Conservation (phyloP, 108 stramenopile species). For the Skeletonema costatum region DNA sequence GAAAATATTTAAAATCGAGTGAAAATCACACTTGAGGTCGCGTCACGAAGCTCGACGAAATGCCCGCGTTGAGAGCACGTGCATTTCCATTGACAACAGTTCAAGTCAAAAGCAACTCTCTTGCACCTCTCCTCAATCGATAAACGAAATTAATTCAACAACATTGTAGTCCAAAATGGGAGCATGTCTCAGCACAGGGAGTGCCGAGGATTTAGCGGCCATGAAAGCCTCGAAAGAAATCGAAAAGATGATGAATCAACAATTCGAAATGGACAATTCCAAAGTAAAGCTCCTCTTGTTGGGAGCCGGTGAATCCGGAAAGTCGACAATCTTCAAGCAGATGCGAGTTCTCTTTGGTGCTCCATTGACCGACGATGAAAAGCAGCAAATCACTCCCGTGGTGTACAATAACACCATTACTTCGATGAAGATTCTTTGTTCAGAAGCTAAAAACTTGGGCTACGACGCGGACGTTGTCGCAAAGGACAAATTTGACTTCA, state of each 20-base stretch:
- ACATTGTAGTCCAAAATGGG: constrained; percentile 28
- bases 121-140: not conserved
- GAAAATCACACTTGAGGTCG: no score
- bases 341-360: constrained; percentile 87
- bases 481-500: constrained; percentile 46
- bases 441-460: constrained; percentile 65
- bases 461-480: constrained; percentile 46
- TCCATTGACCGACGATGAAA: constrained; percentile 78
- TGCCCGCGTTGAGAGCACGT: no score
- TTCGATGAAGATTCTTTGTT: constrained; percentile 80
- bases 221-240: constrained; percentile 51
- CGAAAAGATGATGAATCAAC: constrained; percentile 44
- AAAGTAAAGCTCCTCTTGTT: constrained; percentile 97
- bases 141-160: not conserved
- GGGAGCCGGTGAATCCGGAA: constrained; percentile 99
- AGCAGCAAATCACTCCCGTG: constrained; percentile 83
- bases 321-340: constrained; percentile 98
- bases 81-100: not conserved
- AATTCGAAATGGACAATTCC: constrained; percentile 43
- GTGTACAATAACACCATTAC: constrained; percentile 81
- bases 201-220: constrained; percentile 35
- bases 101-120: not conserved
- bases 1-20: no score
- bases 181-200: constrained; percentile 34
- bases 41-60: no score